These are phyloP conservation scores for Poronia punctata DNA, from an alignment of 495 filamentous ascomycete genomes.

Conservation along the genomic window DNA sequence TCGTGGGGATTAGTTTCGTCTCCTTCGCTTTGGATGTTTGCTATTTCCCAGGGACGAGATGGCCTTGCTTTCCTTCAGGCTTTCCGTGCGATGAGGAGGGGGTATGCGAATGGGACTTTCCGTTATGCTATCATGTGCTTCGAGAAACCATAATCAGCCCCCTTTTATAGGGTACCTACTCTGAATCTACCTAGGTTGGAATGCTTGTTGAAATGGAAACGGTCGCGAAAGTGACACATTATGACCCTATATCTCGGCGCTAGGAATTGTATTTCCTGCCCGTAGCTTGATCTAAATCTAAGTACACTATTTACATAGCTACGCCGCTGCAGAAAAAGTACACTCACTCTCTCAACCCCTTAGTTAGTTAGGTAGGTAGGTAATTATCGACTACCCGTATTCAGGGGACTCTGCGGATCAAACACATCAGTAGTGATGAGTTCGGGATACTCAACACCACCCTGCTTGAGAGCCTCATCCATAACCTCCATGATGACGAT, in stretches of 20 bases:
- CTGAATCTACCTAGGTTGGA: too few species aligned
- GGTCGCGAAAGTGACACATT: too few species aligned
- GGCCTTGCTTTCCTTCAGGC: conserved; percentile 52
- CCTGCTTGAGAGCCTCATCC: conserved; percentile 79
- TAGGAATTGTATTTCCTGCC: too few species aligned
- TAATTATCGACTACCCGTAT: conserved; percentile 35
- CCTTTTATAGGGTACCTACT: background rate
- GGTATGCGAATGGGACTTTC: conserved; percentile 51
- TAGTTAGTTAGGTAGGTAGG: too few species aligned
- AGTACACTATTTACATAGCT: too few species aligned
- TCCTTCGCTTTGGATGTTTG: conserved; percentile 51
- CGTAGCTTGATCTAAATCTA: too few species aligned
- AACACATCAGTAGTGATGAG: conserved; percentile 73
- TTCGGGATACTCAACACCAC: conserved; percentile 71
- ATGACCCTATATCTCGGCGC: too few species aligned
- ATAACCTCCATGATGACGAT: conserved; percentile 89
- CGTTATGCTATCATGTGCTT: conserved; percentile 52
- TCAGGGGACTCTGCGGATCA: conserved; percentile 47
- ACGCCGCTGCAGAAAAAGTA: too few species aligned
- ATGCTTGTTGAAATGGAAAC: too few species aligned
- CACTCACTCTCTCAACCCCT: too few species aligned
- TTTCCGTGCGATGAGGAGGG: conserved; percentile 52
- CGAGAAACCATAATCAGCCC: conserved; percentile 30
- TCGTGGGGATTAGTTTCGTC: conserved; percentile 51
- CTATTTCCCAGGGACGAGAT: conserved; percentile 49